Conservation (phyloP, 1,284 basidiomycete genomes). For the Kalmanozyma brasiliensis region DNA sequence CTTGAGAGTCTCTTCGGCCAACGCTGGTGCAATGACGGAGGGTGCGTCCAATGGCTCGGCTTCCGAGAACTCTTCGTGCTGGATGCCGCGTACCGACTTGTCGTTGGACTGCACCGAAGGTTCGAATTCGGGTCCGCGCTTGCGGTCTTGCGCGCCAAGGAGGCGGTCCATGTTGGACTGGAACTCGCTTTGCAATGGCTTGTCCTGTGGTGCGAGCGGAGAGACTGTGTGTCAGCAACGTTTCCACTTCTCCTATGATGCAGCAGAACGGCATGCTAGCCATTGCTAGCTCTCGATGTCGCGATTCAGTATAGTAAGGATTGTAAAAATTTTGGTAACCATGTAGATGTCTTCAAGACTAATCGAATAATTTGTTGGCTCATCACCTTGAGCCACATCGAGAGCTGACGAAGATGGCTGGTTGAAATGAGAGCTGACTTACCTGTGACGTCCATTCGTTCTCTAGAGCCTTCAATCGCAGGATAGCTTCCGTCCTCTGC, state of each 20-base stretch:
- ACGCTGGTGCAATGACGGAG: constrained; percentile 45
- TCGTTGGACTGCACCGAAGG: constrained; percentile 30
- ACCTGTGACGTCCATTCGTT: constrained; percentile 56
- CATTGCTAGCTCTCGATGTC: constrained; percentile 16
- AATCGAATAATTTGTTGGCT: constrained; percentile 57
- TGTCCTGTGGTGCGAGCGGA: constrained; percentile 30
- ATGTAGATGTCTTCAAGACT: constrained; percentile 66
- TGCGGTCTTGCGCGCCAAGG: constrained; percentile 51
- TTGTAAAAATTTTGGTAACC: constrained; percentile 56
- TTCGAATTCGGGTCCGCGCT: constrained; percentile 35
- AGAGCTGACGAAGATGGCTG: constrained; percentile 3
- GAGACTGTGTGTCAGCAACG: constrained; percentile 12
- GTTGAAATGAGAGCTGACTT: constrained; percentile 15
- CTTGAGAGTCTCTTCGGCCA: constrained; percentile 24
- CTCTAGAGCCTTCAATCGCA: constrained; percentile 64
- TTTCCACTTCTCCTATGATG: too few species aligned
- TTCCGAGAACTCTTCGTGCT: constrained; percentile 57
- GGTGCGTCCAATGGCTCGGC: constrained; percentile 22
- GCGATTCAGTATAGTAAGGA: constrained; percentile 55
- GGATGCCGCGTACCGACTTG: constrained; percentile 48
- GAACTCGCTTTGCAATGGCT: constrained; percentile 61
- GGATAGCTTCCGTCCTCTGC: constrained; percentile 58
- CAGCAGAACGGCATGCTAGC: not conserved
- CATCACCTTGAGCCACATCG: constrained; percentile 45
- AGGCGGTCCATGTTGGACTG: constrained; percentile 63